phyloP scores from a whole-genome alignment of 805 yeast genomes.

The Kodamaea kaohsiungensis region DNA sequence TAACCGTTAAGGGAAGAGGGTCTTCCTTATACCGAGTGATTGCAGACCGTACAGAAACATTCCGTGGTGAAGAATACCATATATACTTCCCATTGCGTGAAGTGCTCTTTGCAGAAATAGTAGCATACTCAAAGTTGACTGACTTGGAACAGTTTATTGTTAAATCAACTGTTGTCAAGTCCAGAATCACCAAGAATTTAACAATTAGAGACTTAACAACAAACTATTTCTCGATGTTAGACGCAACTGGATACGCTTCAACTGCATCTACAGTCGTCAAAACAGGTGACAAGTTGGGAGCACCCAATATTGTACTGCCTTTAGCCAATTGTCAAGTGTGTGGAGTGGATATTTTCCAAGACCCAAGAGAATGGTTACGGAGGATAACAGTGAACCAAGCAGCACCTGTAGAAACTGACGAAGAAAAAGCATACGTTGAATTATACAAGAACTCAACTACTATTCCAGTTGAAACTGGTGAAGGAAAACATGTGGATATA shows the following conservation, averaged over 20 bases:
- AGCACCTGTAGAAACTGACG: constrained; percentile 46
- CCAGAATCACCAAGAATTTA: constrained; percentile 62
- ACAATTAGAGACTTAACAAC: constrained; percentile 79
- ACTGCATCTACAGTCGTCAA: constrained; percentile 90
- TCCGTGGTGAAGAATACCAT: constrained; percentile 35
- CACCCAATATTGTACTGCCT: constrained; percentile 35
- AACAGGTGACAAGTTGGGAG: constrained; percentile 75
- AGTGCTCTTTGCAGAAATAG: constrained; percentile 66
- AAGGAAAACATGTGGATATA: constrained; percentile 29
- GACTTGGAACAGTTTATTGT: constrained; percentile 36
- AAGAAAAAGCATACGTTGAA: constrained; percentile 35
- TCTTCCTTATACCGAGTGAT: constrained; percentile 55
- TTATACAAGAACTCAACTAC: constrained; percentile 12
- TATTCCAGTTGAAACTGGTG: constrained; percentile 16
- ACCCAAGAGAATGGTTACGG: constrained; percentile 66
- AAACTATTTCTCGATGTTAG: constrained; percentile 70
- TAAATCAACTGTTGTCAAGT: constrained; percentile 19
- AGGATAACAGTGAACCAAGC: constrained; percentile 64
- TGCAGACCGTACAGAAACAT: constrained; percentile 41
- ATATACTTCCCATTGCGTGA: constrained; percentile 75
- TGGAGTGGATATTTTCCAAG: constrained; percentile 49
- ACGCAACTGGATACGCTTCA: constrained; percentile 74
- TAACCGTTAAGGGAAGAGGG: constrained; percentile 88
- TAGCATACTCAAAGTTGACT: constrained; percentile 49
- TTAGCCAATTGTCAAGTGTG: constrained; percentile 56